Percentiles rank a stretch among this genome's conserved stretches.
Evolutionary conservation across 2,329 filamentous ascomycete genomes (phyloP).

Genomic region (Hymenoscyphus fraxineus): DNA sequence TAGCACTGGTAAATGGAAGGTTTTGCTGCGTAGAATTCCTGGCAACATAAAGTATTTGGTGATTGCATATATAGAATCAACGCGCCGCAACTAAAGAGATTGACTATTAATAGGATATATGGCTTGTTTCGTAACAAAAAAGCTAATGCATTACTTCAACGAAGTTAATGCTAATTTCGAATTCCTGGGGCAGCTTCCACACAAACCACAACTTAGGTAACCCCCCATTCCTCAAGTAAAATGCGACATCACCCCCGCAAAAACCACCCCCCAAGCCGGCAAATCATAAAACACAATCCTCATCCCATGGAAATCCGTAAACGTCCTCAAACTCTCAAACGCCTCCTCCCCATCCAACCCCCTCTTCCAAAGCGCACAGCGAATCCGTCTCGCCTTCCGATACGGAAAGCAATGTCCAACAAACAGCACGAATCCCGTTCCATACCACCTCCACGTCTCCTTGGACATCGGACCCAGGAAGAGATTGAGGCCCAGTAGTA

Average conservation of each 20-base stretch:
- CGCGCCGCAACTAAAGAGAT: no score
- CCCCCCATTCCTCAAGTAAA: conserved; percentile 13
- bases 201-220: conserved; percentile 7
- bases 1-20: no score
- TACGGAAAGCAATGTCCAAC: conserved; percentile 1
- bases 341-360: neutral
- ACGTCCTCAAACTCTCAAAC: neutral
- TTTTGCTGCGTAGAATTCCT: no score
- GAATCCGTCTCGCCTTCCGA: neutral
- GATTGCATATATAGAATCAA: no score
- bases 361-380: neutral
- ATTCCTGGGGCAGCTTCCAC: neutral
- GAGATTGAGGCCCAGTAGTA: neutral
- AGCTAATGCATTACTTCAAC: no score
- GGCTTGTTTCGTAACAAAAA: no score
- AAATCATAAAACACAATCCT: conserved; percentile 1
- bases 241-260: neutral
- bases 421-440: neutral
- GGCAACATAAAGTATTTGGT: no score
- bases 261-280: neutral
- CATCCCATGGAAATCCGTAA: neutral
- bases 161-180: no score
- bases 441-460: neutral
- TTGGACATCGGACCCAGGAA: neutral
- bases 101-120: no score